Percentiles rank a stretch among this genome's conserved stretches.
These are phyloP conservation scores for Populus davidiana DNA, from an alignment of 345 rosid genomes.

Conservation along the genomic window DNA sequence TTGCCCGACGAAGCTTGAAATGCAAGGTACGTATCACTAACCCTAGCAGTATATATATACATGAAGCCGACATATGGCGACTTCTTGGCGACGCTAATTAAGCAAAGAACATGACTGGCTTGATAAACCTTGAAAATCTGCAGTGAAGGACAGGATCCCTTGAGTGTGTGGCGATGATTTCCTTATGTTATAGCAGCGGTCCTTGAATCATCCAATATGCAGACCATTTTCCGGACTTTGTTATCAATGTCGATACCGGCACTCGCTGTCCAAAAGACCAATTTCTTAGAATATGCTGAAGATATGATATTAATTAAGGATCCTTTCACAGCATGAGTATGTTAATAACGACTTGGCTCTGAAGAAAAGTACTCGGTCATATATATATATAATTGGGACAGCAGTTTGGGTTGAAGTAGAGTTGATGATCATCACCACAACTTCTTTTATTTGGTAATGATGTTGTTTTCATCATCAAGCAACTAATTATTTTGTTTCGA, in stretches of 20 bases:
- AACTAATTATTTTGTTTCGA: neutral
- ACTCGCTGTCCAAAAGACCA: no score
- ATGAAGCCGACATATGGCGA: conserved; percentile 32
- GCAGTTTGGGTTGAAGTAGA: no score
- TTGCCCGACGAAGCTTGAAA: no score
- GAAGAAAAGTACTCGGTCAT: no score
- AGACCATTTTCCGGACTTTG: conserved; percentile 9
- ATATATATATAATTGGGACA: no score
- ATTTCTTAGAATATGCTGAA: no score
- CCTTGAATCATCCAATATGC: neutral
- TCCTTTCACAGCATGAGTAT: no score
- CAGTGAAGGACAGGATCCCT: conserved; percentile 7
- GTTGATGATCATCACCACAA: neutral
- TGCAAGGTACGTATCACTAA: neutral
- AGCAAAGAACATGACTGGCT: neutral
- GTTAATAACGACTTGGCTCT: no score
- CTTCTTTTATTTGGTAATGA: neutral
- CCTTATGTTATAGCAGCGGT: neutral
- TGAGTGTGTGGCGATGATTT: conserved; percentile 1
- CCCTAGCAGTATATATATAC: neutral
- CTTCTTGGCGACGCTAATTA: neutral
- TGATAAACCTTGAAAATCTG: neutral
- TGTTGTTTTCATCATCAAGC: neutral
- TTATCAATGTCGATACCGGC: no score
- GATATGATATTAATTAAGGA: no score